Evolutionary conservation across 257 asterid species (phyloP).

Genomic region (Forsythia viridissima): DNA sequence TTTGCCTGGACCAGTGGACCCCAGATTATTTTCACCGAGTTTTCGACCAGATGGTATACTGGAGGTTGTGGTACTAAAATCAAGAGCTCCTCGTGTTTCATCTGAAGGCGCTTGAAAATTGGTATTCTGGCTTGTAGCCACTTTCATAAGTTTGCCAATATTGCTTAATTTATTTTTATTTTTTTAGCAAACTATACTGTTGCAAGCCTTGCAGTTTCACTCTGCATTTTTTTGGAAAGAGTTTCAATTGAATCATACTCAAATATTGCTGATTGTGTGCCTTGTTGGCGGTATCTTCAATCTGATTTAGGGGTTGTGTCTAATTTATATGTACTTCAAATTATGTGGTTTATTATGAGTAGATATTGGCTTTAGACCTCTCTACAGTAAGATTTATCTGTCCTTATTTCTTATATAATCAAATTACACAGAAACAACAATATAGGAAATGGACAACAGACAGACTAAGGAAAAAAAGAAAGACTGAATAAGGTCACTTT

Average conservation of each 20-base stretch:
- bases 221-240: not conserved
- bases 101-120: constrained; percentile 40
- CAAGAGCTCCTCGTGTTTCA: constrained; percentile 34
- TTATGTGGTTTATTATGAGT: not conserved
- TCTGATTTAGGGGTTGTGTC: not conserved
- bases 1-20: constrained; percentile 54
- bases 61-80: constrained; percentile 35
- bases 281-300: not conserved
- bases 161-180: not conserved
- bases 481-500: constrained; percentile 21
- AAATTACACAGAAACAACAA: not conserved
- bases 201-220: not conserved
- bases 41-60: constrained; percentile 41
- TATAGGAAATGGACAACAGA: not conserved
- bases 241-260: not conserved
- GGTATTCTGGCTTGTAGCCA: constrained; percentile 34
- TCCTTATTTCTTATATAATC: constrained; percentile 20
- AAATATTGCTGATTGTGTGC: not conserved
- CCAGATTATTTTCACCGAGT: constrained; percentile 32
- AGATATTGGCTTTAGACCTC: not conserved
- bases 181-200: not conserved
- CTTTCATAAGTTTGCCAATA: constrained; percentile 18
- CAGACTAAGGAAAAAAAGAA: not conserved
- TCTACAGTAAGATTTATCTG: not conserved
- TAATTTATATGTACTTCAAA: not conserved